Base-by-base conservation (phyloP, 306 rosid genomes). In the Vigna trinervia region DNA sequence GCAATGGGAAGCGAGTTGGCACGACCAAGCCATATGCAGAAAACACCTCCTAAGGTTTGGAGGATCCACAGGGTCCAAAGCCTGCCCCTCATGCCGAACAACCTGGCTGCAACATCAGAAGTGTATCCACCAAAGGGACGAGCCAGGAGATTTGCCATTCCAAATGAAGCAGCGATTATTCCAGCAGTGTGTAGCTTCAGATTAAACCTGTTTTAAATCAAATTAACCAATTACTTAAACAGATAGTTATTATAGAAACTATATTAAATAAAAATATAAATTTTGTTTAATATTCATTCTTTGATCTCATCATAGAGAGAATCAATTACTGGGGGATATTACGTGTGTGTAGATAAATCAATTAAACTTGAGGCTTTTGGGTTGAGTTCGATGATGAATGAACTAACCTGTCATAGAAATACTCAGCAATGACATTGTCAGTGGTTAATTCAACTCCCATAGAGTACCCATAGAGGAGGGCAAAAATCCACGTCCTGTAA, bases 361-460 rank as follows among this genome's bases (percentile, higher is more conserved):
- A 61, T 34, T 62, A 7, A 30, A 30, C 11, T 59, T 28, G 2
- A 60, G 39, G 22, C 67, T 19, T 14, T 60, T 30, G 10, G 47
- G 26, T 36, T 38, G 50, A 17, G 2, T 23, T 17, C 30, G 19
- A 17, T 8, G 69, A 63, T 39, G 4, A 65, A 22, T 60, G 36
- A 71, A 75, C 79, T 39, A 54, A 93, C 96, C 97, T 88, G 59
- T 94, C 97, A 71, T 66, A 94, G 89, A 94, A 92, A 79, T 94
- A 94, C 69, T 94, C 96, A 4, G 98, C 91, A 30, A 92, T 79
- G 69, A 94, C 95, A 50, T 94, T 92, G 41, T 94, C 97, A 23
- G 88, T 94, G 84, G 97, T 86, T 43, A 94, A 77, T 46, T 94
- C 98, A 66, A 94, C 97, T 12, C 96, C 98, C 97, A 94, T 90